A percentile compares a stretch with the other conserved stretches of the same genome.
phyloP scores from a whole-genome alignment of 1,284 basidiomycete species.

The Phellopilus nigrolimitatus region DNA sequence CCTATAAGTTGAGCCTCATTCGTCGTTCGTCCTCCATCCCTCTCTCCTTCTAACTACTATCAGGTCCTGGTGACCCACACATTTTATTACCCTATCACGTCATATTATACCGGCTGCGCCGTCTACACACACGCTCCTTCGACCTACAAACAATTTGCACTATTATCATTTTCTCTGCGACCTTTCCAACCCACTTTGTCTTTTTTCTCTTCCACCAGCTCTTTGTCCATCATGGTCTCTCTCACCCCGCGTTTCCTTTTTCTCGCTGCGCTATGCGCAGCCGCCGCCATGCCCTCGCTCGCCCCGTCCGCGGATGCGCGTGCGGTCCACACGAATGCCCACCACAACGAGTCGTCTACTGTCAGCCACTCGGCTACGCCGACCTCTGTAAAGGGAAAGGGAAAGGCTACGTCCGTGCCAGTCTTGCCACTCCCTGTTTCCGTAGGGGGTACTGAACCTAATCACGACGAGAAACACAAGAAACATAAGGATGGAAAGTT shows the following conservation, averaged over 20 bases:
- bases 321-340: slow-evolving; percentile 1
- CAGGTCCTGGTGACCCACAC: slow-evolving; percentile 19
- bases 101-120: slow-evolving; percentile 16
- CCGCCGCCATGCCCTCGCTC: slow-evolving; percentile 10
- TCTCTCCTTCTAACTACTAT: slow-evolving; percentile 12
- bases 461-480: too few relatives aligned
- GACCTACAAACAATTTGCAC: background rate
- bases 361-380: slow-evolving; percentile 7
- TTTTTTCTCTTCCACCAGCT: background rate
- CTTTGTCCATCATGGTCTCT: slow-evolving; percentile 8
- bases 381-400: slow-evolving; percentile 5
- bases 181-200: background rate
- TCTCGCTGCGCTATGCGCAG: slow-evolving; percentile 17
- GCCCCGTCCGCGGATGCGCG: slow-evolving; percentile 8
- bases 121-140: background rate
- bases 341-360: slow-evolving; percentile 3
- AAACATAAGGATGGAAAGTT: background rate
- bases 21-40: background rate
- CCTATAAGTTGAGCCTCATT: slow-evolving; percentile 2
- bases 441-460: too few relatives aligned
- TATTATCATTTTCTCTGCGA: slow-evolving; percentile 10
- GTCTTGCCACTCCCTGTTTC: too few relatives aligned
- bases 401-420: background rate
- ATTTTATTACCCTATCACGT: background rate
- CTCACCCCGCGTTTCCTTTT: slow-evolving; percentile 18